Percentiles rank a stretch among this genome's conserved stretches.
These are phyloP conservation scores for Penicillium canescens DNA, from an alignment of 495 filamentous ascomycete genomes.

Conservation along the genomic window DNA sequence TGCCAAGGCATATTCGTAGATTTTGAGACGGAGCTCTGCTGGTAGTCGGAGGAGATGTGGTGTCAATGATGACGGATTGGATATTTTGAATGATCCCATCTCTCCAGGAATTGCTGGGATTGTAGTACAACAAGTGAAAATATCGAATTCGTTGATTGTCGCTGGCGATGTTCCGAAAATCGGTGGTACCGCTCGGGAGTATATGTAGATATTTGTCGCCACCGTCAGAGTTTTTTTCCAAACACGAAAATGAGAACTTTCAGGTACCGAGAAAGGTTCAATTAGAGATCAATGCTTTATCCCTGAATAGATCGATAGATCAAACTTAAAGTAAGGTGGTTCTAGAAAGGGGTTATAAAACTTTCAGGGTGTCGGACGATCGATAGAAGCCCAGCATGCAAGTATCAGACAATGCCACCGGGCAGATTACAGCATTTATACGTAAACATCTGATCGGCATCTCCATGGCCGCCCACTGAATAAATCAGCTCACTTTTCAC, in stretches of 20 bases:
- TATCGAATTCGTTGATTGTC: background rate
- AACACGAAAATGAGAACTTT: background rate
- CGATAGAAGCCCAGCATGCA: too few relatives aligned
- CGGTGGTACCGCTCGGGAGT: constrained; percentile 1
- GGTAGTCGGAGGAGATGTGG: constrained; percentile 33
- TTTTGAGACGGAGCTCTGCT: constrained; percentile 39
- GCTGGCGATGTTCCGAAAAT: background rate
- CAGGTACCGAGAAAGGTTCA: background rate
- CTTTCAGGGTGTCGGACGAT: too few relatives aligned
- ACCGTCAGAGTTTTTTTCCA: constrained; percentile 2
- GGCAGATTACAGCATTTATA: background rate
- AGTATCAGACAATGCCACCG: too few relatives aligned
- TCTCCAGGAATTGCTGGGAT: background rate
- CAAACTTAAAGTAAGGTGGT: too few relatives aligned
- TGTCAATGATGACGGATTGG: background rate
- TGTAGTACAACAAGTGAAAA: background rate
- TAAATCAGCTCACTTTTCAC: background rate
- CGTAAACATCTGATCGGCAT: background rate
- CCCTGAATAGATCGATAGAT: too few relatives aligned
- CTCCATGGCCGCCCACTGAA: background rate
- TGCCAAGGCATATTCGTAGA: constrained; percentile 42
- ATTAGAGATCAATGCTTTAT: background rate
- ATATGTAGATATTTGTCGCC: constrained; percentile 1
- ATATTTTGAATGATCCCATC: background rate
- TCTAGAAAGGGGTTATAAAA: too few relatives aligned